Base-by-base conservation (phyloP, 805 yeast species). In the Scheffersomyces coipomensis region DNA sequence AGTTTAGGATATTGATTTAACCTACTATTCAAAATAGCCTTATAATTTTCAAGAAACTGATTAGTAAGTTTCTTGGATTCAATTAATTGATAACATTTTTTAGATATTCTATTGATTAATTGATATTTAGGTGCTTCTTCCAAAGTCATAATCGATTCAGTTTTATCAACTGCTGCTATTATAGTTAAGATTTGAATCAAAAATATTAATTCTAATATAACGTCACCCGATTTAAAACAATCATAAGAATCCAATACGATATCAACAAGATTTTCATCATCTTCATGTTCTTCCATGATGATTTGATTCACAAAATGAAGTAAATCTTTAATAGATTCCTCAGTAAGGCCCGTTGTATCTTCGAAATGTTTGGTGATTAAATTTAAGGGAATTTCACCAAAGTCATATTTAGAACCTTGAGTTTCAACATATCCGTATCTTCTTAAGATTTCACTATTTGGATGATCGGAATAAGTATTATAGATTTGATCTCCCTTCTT, bases 341-440 rank as follows among this genome's bases (percentile, higher is more conserved):
- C 22, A 2, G 30, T 13, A 1, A 48, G 57, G 26, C 59, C 58
- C 2, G 52, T 47, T 17, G 62, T 52, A 24, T 49, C 51, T 23
- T 47, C 43, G 35, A 76, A 70, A 7, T 66, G 67, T 1, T 59
- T 51, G 36, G 63, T 66, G 11, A 82, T 66, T 3, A 57, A 53
- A 0, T 53, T 47, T 19, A 83, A 47, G 1, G 81, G 70, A 3
- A 91, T 51, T 59, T 91, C 98, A 6, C 83, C 96, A 52, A 86
- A 84, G 58, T 91, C 98, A 55, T 69, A 78, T 34, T 75, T 77
- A 2, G 93, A 84, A 0, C 88, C 87, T 16, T 69, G 71, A 45
- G 65, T 58, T 62, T 90, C 97, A 19, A 88, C 93, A 52, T 87
- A 91, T 0, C 99, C 99, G 51, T 91, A 91, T 41, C 96, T 75